Conservation (phyloP, 192 early-diverging fungal species). For the Backusella psychrophila region DNA sequence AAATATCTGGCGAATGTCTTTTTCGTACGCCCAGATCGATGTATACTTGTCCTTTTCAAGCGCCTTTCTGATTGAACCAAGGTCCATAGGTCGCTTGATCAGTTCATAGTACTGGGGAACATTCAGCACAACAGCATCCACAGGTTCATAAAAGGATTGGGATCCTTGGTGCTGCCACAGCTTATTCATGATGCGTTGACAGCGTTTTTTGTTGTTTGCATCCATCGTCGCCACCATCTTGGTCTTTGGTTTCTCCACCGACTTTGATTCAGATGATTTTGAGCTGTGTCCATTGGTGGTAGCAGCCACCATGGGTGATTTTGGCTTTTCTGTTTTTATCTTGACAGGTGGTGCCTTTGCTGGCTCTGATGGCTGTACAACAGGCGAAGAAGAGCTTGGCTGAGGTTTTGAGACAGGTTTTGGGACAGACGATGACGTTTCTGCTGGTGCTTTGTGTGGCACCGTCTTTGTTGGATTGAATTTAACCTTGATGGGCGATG, state of each 20-base stretch:
- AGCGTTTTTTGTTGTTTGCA: conserved; percentile 20
- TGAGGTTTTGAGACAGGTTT: neutral
- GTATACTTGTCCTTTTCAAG: conserved; percentile 63
- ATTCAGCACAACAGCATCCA: conserved; percentile 62
- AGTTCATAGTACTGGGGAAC: conserved; percentile 68
- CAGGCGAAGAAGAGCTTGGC: neutral
- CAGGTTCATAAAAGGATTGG: conserved; percentile 77
- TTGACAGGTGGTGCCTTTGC: neutral
- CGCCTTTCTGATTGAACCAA: conserved; percentile 67
- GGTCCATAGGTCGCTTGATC: conserved; percentile 83
- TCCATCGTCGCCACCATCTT: conserved; percentile 14
- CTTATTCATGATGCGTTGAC: conserved; percentile 29
- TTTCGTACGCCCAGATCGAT: conserved; percentile 47
- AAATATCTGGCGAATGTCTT: conserved; percentile 62
- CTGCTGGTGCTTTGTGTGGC: neutral
- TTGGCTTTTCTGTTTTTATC: neutral
- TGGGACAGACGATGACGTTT: neutral
- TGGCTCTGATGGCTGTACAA: neutral
- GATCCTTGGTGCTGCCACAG: conserved; percentile 32
- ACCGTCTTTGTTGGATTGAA: neutral
- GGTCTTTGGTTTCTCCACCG: neutral
- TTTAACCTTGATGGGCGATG: neutral
- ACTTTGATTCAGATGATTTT: neutral
- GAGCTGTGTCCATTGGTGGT: neutral
- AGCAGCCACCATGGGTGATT: neutral